phyloP scores from a whole-genome alignment of 2,329 filamentous ascomycete species.

The Paraphaeosphaeria minitans region DNA sequence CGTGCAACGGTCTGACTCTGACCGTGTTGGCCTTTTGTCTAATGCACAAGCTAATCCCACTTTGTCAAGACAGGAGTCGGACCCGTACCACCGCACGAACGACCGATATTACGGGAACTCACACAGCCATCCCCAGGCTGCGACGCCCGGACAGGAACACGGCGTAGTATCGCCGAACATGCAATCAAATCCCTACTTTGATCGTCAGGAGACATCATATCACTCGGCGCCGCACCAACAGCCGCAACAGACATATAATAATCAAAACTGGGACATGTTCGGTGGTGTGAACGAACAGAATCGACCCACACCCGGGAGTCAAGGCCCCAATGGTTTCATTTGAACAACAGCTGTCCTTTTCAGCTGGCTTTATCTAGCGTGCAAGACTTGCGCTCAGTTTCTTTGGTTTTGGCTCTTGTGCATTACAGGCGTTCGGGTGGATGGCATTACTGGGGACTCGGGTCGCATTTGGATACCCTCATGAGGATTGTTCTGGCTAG shows the following conservation, averaged over 20 bases:
- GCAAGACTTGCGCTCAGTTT: background rate
- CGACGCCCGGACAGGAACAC: conserved; percentile 34
- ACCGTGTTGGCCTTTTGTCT: conserved; percentile 29
- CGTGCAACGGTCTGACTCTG: conserved; percentile 32
- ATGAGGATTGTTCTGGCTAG: background rate
- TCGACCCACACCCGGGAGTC: conserved; percentile 5
- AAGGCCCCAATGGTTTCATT: background rate
- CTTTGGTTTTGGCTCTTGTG: background rate
- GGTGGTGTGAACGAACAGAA: conserved; percentile 21
- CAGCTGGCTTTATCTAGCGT: background rate
- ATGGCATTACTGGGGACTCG: background rate
- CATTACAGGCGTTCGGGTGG: conserved; percentile 9
- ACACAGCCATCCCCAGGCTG: conserved; percentile 28
- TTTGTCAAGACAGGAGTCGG: conserved; percentile 18
- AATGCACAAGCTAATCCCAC: conserved; percentile 34
- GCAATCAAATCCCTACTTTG: conserved; percentile 22
- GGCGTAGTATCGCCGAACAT: conserved; percentile 17
- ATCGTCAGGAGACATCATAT: conserved; percentile 28
- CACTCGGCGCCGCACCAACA: conserved; percentile 9
- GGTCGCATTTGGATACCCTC: conserved; percentile 10
- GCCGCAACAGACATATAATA: conserved; percentile 7
- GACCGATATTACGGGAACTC: conserved; percentile 21
- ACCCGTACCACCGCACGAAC: conserved; percentile 14
- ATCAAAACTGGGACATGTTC: conserved; percentile 33
- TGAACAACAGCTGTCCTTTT: background rate